Evolutionary conservation across 257 asterid species (phyloP), one percentile per base, ranked within the genome.

Genomic region (Craterostigma plantagineum): DNA sequence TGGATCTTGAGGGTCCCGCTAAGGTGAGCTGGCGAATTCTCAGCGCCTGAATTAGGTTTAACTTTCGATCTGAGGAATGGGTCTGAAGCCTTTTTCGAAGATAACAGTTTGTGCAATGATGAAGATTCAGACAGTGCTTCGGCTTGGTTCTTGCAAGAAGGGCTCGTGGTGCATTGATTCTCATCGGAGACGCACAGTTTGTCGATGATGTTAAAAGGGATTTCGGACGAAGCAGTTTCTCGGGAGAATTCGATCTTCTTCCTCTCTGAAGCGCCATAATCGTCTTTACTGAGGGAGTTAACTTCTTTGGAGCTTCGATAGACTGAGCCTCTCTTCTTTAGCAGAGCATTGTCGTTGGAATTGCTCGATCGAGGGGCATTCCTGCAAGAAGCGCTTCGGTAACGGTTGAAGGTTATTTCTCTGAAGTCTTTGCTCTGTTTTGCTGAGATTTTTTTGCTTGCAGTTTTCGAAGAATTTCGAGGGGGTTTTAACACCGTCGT

Each of bases 401-500:
- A 76, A 14, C 71, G 78, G 56, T 59, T 71, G 42, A 81, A 74
- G 34, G 58, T 58, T 47, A 76, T 68, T 53, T 70, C 80, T 1
- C 52, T 42, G 61, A 76, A 74, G 42, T 68, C 73, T 9, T 66
- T 63, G n/a, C n/a, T n/a, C n/a, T n/a, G n/a, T n/a, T n/a, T n/a
- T n/a, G n/a, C n/a, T n/a, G n/a, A n/a, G n/a, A n/a, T n/a, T n/a
- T n/a, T n/a, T n/a, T n/a, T n/a, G 48, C 40, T 59, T 18, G 70
- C 59, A 47, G 51, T 63, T 67, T 68, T 77, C 1, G 76, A 62
- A 44, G 18, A 61, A 14, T 14, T 62, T 14, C 70, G 62, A 8
- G 74, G 70, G 53, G 81, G 49, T 27, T 72, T 91, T 46, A 90
- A 93, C 41, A 90, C 94, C 7, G 98, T 79, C 34, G 86, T 83